Evolutionary conservation across 2,329 filamentous ascomycete species (phyloP), one percentile per base, ranked within the genome.

Genomic region (Aureobasidium lini): DNA sequence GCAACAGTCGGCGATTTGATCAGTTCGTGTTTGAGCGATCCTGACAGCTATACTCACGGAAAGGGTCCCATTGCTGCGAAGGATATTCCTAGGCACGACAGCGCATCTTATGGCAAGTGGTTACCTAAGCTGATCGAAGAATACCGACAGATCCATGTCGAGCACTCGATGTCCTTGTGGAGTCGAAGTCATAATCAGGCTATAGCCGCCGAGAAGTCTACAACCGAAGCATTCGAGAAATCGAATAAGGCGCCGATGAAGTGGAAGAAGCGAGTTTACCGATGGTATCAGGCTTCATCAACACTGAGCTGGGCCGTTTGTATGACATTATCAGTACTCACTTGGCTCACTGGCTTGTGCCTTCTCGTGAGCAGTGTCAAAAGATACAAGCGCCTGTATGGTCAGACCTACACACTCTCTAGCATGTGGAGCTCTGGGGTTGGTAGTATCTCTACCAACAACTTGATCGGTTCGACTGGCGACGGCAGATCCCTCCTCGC

Each of bases 1-100:
- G 58, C 62, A 11, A 64, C 62, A 2, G 46, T 64, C n/a, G 63
- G 61, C 1, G 63, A 64, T 40, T 50, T 58, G 15, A 49, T 64
- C 15, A 49, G 50, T 6, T 57, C 48, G 11, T 62, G 50, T 18
- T 31, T 63, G 13, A 40, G 7, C 2, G 6, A 40, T 11, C 31
- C 43, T n/a, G 56, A 59, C 40, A n/a, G 29, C 13, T 23, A 37
- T 37, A 49, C 47, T 6, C 2, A 28, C 7, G 47, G 47, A 3
- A 34, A 13, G 23, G 47, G 47, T 28, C 47, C 43, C 7, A 31
- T 46, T 15, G 15, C 43, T 13, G 43, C 28, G 13, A 32, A 16
- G 16, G 28, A n/a, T 16, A 28, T 46, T n/a, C 43, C 11, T 13
- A 31, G 43, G 8, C 28, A 15, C n/a, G 6, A 7, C 2, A 6